A percentile compares a stretch with the other conserved stretches of the same genome.
These are phyloP conservation scores for Thalassiosira pacifica DNA, from an alignment of 352 stramenopile genomes.

Conservation along the genomic window DNA sequence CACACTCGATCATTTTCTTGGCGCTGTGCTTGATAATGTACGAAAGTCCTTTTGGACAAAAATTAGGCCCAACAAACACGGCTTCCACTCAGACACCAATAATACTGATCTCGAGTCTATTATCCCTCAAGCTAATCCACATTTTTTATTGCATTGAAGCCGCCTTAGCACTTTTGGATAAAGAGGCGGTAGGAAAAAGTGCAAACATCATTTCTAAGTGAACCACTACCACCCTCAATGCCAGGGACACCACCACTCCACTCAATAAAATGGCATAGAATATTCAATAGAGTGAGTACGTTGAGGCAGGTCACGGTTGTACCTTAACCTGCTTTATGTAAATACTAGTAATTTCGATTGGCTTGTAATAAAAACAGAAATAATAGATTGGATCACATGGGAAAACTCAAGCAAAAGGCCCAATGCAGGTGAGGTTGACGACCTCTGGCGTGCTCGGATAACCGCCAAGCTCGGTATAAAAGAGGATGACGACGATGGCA, in stretches of 20 bases:
- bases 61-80: too few species aligned
- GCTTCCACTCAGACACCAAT: too few species aligned
- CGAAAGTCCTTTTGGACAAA: too few species aligned
- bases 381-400: background rate
- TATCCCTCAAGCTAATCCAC: background rate
- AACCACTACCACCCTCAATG: background rate
- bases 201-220: background rate
- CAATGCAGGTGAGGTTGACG: too few species aligned
- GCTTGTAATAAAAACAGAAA: background rate
- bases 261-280: background rate
- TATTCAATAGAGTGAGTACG: background rate
- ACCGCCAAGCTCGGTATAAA: too few species aligned
- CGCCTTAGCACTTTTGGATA: background rate
- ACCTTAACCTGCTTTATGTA: background rate
- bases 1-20: too few species aligned
- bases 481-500: background rate
- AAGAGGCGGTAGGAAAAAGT: background rate
- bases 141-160: background rate
- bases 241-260: background rate
- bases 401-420: background rate
- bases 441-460: too few species aligned
- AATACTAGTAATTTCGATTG: background rate
- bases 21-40: too few species aligned
- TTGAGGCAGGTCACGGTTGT: background rate
- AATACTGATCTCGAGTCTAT: too few species aligned